Conservation (phyloP, 306 rosid genomes). For the Purshia tridentata region DNA sequence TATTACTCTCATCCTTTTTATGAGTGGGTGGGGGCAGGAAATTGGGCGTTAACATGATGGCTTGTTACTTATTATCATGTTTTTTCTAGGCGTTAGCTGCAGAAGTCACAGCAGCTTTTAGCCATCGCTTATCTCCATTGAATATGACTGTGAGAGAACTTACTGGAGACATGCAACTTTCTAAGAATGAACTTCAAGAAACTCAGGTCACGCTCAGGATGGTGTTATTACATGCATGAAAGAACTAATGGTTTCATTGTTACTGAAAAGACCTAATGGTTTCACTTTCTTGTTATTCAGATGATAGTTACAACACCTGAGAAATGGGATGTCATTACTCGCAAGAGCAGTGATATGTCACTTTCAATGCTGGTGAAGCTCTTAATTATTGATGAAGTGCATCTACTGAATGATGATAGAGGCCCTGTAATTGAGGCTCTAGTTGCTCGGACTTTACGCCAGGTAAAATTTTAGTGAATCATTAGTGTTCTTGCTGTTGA, state of each 20-base stretch:
- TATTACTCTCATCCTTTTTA: slow-evolving; percentile 16
- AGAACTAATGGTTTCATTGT: slow-evolving; percentile 24
- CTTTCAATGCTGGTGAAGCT: slow-evolving; percentile 95
- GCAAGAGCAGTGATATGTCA: slow-evolving; percentile 99
- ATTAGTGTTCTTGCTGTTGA: slow-evolving; percentile 17
- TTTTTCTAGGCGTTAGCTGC: slow-evolving; percentile 89
- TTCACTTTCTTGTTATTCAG: slow-evolving; percentile 43
- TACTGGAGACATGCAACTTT: slow-evolving; percentile 97
- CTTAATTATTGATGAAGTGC: slow-evolving; percentile 94
- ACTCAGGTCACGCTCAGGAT: slow-evolving; percentile 69
- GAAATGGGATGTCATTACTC: slow-evolving; percentile 99
- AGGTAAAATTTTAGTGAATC: slow-evolving; percentile 49
- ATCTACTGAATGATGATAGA: slow-evolving; percentile 92
- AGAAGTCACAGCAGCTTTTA: slow-evolving; percentile 88
- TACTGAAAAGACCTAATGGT: slow-evolving; percentile 10
- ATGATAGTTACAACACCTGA: slow-evolving; percentile 99
- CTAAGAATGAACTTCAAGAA: slow-evolving; percentile 90
- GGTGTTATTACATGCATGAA: slow-evolving; percentile 15
- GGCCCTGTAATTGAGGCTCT: slow-evolving; percentile 98
- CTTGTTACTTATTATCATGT: slow-evolving; percentile 14
- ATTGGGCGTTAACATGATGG: slow-evolving; percentile 15
- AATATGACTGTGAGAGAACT: slow-evolving; percentile 90
- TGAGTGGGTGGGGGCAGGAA: slow-evolving; percentile 1
- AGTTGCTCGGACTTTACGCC: slow-evolving; percentile 93
- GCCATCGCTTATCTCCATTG: slow-evolving; percentile 93